These are phyloP conservation scores for Boletus subluridellus DNA, from an alignment of 1,284 basidiomycete genomes.

Conservation along the genomic window DNA sequence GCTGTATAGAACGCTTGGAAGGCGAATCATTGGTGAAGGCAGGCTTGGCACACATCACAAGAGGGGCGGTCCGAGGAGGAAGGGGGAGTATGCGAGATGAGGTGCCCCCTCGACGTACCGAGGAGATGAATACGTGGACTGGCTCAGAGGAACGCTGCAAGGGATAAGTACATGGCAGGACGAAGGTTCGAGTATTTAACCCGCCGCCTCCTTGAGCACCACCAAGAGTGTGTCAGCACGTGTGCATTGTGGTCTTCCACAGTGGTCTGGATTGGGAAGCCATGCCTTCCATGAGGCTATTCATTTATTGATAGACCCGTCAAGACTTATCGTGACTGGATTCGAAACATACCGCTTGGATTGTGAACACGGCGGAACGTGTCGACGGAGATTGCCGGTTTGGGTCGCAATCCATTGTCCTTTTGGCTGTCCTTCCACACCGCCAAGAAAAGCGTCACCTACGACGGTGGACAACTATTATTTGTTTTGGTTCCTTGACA, in stretches of 20 bases:
- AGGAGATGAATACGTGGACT: conserved; percentile 5
- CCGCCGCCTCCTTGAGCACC: conserved; percentile 11
- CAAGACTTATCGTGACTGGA: conserved; percentile 1
- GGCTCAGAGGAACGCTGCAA: background rate
- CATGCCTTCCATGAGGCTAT: conserved; percentile 19
- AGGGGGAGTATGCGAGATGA: background rate
- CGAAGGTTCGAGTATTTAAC: conserved; percentile 27
- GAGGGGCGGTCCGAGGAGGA: background rate
- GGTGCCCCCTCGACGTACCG: conserved; percentile 3
- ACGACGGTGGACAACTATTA: background rate
- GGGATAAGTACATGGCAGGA: background rate
- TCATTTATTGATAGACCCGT: conserved; percentile 12
- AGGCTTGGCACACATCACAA: conserved; percentile 18
- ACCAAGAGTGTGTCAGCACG: conserved; percentile 9
- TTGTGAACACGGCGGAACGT: conserved; percentile 5
- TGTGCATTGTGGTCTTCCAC: conserved; percentile 28
- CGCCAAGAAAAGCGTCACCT: background rate
- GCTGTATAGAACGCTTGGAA: conserved; percentile 8
- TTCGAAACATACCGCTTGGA: conserved; percentile 3
- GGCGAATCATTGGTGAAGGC: conserved; percentile 6
- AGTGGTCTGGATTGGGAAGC: conserved; percentile 16
- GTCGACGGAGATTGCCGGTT: conserved; percentile 19
- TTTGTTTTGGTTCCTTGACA: background rate
- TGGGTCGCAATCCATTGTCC: conserved; percentile 7
- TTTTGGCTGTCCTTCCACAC: background rate